Base-by-base conservation (phyloP, 495 filamentous ascomycete species). In the Sporormia fimetaria region DNA sequence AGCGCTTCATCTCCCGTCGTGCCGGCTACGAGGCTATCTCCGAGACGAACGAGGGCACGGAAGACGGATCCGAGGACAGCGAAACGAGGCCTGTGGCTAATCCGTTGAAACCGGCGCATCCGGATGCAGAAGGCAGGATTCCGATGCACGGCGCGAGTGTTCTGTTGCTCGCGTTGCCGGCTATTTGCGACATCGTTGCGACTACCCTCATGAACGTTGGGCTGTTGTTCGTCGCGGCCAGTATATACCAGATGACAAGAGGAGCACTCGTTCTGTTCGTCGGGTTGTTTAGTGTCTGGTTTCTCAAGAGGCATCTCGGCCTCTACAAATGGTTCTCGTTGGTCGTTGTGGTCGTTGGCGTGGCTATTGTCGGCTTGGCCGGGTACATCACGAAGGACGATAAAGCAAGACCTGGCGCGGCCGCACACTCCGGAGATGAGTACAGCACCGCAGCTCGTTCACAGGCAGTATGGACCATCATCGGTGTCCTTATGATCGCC, bases 131-230 rank as follows among this genome's bases (percentile, higher is more conserved):
- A 38, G 68, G 67, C 38, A 63, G 53, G 22, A 18, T 64, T 4
- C 74, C 75, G 11, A 67, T 96, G 8, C 64, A 62, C 7, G 87
- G 88, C 2, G 78, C 68, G 68, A 78, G 68, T 33, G 71, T 92
- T n/a, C 47, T 80, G 9, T 61, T 95, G 5, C 72, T 98, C 22
- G 80, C 86, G 7, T 67, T 92, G 4, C 90, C 90, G 1, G 84
- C 90, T 17, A 81, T 81, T 62, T 94, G 87, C 62, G 90, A 98
- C 57, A 93, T 98, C 46, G 70, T 80, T 3, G 90, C 83, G 16
- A 98, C 90, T 3, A 98, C 90, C 14, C 76, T 96, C 17, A 94
- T 98, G 82, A 98, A 96, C 59, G 80, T 86, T 4, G 90, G 90
- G 9, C 66, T 98, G 42, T 70, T 95, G 32, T 92, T 95, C 53